These are phyloP conservation scores for Ceratocystis variospora DNA, from an alignment of 2,329 filamentous ascomycete genomes.

Conservation along the genomic window DNA sequence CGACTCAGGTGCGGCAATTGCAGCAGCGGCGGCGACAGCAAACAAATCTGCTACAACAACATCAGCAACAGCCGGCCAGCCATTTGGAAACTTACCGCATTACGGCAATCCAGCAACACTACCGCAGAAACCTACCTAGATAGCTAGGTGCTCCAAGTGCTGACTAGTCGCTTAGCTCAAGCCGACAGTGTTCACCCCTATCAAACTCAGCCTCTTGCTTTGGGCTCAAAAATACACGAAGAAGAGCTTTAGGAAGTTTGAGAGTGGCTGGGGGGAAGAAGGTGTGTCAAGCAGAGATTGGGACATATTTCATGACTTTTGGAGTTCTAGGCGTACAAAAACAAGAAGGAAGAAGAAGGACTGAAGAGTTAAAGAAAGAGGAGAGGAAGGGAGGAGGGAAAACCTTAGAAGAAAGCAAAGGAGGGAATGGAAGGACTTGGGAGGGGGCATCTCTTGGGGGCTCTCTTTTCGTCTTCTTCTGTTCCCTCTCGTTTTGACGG, in stretches of 20 bases:
- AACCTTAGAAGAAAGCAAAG: neutral
- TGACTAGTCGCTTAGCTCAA: neutral
- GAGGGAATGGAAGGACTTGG: neutral
- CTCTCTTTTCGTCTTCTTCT: too few relatives aligned
- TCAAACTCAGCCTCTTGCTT: too few relatives aligned
- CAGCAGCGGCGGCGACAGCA: neutral
- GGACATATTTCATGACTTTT: neutral
- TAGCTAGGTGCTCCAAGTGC: neutral
- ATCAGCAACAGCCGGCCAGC: constrained; percentile 25
- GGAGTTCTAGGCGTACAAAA: constrained; percentile 14
- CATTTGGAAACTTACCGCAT: constrained; percentile 40
- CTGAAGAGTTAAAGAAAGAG: neutral
- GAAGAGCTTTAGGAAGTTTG: neutral
- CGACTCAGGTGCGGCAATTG: neutral
- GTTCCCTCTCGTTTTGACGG: too few relatives aligned
- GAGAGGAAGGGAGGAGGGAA: neutral
- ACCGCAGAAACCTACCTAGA: constrained; percentile 39
- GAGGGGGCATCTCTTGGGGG: neutral
- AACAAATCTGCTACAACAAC: neutral
- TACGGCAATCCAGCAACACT: constrained; percentile 48
- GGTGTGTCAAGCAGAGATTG: neutral
- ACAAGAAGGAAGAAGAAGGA: neutral
- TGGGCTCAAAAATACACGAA: neutral
- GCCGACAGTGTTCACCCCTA: too few relatives aligned
- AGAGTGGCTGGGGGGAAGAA: neutral